Evolutionary conservation across 2,329 filamentous ascomycete genomes (phyloP).

Genomic region (Xylariaceae sp.): DNA sequence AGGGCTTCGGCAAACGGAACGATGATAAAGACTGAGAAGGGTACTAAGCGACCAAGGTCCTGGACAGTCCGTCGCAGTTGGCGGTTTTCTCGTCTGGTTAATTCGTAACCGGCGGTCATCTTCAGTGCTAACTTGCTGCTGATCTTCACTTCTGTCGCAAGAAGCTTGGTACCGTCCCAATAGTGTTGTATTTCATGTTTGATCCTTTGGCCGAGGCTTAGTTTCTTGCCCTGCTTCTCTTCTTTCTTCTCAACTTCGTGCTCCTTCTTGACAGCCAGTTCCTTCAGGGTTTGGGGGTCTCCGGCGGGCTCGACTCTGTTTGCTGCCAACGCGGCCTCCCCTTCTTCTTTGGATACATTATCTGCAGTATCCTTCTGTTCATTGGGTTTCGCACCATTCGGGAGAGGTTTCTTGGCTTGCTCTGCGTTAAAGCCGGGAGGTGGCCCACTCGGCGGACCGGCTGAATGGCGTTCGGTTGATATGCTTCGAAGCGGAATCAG

Average conservation of each 20-base stretch:
- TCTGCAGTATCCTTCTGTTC: conserved; percentile 20
- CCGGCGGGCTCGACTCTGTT: conserved; percentile 29
- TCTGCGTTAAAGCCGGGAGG: conserved; percentile 91
- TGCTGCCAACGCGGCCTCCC: conserved; percentile 21
- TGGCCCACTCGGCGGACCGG: conserved; percentile 54
- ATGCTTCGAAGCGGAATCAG: conserved; percentile 53
- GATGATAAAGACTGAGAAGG: conserved; percentile 95
- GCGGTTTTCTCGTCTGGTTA: conserved; percentile 87
- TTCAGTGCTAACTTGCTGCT: conserved; percentile 87
- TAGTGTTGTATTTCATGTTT: conserved; percentile 94
- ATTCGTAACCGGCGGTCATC: conserved; percentile 97
- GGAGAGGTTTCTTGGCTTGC: conserved; percentile 80
- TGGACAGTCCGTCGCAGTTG: conserved; percentile 92
- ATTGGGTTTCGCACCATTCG: conserved; percentile 39
- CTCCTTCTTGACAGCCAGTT: conserved; percentile 62
- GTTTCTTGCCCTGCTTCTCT: conserved; percentile 74
- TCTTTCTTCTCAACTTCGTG: conserved; percentile 58
- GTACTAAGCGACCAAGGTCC: conserved; percentile 86
- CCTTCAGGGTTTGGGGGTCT: conserved; percentile 46
- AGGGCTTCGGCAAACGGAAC: conserved; percentile 94
- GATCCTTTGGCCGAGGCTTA: conserved; percentile 86
- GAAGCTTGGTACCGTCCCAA: conserved; percentile 96
- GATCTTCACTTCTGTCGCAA: conserved; percentile 89
- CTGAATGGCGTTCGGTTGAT: conserved; percentile 56
- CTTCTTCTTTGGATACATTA: background rate